Percentiles rank a stretch among this genome's conserved stretches.
These are phyloP conservation scores for Ettlia oleoabundans DNA, from an alignment of 139 green algal genomes.

Conservation along the genomic window DNA sequence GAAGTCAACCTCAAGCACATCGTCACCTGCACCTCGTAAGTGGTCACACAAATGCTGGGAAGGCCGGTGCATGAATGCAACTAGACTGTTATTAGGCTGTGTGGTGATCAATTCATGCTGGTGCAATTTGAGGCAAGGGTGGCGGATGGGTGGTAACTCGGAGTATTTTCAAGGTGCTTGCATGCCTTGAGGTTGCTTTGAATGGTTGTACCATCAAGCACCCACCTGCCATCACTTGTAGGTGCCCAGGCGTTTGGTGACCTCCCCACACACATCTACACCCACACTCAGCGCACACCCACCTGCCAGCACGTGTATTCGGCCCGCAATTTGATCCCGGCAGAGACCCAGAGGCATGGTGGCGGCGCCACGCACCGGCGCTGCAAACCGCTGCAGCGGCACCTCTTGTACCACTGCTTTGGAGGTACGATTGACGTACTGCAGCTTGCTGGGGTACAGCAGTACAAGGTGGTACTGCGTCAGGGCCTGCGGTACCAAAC, in stretches of 20 bases:
- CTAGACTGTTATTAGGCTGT: background rate
- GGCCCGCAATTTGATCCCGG: conserved; percentile 24
- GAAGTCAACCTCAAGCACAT: conserved; percentile 55
- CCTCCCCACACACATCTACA: background rate
- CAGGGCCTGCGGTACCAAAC: conserved; percentile 51
- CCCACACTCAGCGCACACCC: background rate
- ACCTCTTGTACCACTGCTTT: conserved; percentile 72
- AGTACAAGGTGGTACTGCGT: conserved; percentile 85
- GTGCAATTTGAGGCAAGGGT: no score
- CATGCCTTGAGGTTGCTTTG: no score
- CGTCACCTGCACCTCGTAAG: conserved; percentile 30
- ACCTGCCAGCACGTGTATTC: conserved; percentile 39
- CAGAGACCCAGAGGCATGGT: conserved; percentile 42
- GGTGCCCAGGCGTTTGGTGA: background rate
- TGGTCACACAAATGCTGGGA: background rate
- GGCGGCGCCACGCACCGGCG: conserved; percentile 31
- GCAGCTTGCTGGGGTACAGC: conserved; percentile 64
- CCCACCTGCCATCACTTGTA: no score
- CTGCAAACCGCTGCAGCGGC: conserved; percentile 39
- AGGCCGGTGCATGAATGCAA: background rate
- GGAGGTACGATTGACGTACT: conserved; percentile 71
- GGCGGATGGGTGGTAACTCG: no score
- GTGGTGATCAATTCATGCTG: no score
- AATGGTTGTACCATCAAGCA: no score
- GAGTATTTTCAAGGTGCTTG: no score